Conservation (phyloP, 2,329 filamentous ascomycete species). For the Lasiodiplodia sp. region DNA sequence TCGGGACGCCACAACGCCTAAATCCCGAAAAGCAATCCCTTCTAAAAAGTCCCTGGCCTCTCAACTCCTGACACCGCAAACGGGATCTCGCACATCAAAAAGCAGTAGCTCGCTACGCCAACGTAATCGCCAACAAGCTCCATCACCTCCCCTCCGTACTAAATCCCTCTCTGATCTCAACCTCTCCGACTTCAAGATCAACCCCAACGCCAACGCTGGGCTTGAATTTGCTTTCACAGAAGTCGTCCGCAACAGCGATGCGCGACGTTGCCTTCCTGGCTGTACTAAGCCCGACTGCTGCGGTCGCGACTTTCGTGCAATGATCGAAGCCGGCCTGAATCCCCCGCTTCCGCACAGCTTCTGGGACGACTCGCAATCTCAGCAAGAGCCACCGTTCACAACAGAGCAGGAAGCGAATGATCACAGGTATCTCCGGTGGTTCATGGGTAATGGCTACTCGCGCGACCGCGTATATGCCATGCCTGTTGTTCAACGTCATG, state of each 20-base stretch:
- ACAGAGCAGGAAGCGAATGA: conserved; percentile 42
- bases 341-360: conserved; percentile 21
- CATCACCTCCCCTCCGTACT: conserved; percentile 58
- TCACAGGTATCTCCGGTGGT: conserved; percentile 59
- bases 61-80: conserved; percentile 3
- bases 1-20: background rate
- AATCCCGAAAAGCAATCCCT: background rate
- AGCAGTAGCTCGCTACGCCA: background rate
- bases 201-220: conserved; percentile 74
- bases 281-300: conserved; percentile 82
- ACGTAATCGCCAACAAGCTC: background rate
- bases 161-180: conserved; percentile 65
- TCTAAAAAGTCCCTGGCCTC: background rate
- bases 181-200: conserved; percentile 81
- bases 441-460: conserved; percentile 56
- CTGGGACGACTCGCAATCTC: conserved; percentile 15
- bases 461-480: conserved; percentile 54
- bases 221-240: conserved; percentile 76
- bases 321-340: conserved; percentile 58
- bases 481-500: conserved; percentile 66
- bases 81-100: background rate
- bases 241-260: conserved; percentile 73
- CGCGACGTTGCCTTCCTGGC: conserved; percentile 74
- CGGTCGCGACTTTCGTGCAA: conserved; percentile 71
- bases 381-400: background rate